phyloP scores from a whole-genome alignment of 305 asterid genomes.

The Coffea humblotiana region DNA sequence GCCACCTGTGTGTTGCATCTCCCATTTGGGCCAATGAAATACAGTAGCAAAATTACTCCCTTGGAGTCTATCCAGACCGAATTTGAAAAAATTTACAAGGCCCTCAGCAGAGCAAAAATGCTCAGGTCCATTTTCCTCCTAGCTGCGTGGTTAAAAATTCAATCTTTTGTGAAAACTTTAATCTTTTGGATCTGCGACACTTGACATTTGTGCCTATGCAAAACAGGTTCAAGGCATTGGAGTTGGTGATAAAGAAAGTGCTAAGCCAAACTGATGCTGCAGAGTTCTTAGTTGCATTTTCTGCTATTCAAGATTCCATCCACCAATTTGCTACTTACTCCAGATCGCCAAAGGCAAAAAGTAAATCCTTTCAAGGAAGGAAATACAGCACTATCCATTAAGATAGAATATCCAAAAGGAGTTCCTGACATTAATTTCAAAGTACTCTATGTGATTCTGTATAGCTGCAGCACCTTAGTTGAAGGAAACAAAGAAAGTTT shows the following conservation, averaged over 20 bases:
- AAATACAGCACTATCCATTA: neutral
- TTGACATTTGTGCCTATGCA: neutral
- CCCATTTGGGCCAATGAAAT: slow-evolving; percentile 50
- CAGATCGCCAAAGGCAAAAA: slow-evolving; percentile 33
- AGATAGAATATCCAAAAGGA: neutral
- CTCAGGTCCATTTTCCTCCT: slow-evolving; percentile 42
- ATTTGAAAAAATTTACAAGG: slow-evolving; percentile 64
- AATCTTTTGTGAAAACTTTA: neutral
- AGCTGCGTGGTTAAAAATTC: neutral
- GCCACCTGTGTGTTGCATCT: slow-evolving; percentile 71
- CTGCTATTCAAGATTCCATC: slow-evolving; percentile 60
- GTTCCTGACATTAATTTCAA: neutral
- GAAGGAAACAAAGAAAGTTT: neutral
- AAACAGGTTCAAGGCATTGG: slow-evolving; percentile 63
- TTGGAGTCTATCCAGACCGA: slow-evolving; percentile 48
- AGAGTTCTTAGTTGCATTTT: slow-evolving; percentile 69
- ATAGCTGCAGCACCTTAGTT: neutral
- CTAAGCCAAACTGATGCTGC: slow-evolving; percentile 77
- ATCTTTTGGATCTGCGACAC: neutral
- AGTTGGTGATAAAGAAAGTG: slow-evolving; percentile 61
- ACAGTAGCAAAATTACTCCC: slow-evolving; percentile 16
- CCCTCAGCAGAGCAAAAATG: slow-evolving; percentile 65
- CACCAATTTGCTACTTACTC: slow-evolving; percentile 45
- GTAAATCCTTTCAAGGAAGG: slow-evolving; percentile 1
- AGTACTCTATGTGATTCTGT: neutral